phyloP scores from a whole-genome alignment of 331 rosid genomes.

The Pyrus hybrid region DNA sequence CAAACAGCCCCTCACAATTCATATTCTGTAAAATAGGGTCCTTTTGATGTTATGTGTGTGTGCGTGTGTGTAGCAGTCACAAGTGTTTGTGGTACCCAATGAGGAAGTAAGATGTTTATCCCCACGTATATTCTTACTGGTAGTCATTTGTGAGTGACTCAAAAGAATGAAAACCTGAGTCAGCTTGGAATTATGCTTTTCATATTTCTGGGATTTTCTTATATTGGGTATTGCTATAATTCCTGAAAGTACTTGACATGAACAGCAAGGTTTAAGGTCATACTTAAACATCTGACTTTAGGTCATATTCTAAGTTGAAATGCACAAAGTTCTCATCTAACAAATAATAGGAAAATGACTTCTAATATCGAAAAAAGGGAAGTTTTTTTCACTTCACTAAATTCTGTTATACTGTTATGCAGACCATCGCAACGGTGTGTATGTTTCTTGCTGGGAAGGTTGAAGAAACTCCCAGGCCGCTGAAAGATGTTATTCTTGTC shows the following conservation, averaged over 20 bases:
- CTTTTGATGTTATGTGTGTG: neutral
- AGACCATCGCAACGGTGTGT: slow-evolving; percentile 96
- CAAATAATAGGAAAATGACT: neutral
- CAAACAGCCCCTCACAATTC: neutral
- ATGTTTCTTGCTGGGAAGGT: slow-evolving; percentile 99
- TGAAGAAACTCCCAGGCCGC: slow-evolving; percentile 97
- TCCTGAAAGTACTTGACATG: neutral
- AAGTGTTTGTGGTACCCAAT: neutral
- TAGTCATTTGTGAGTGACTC: neutral
- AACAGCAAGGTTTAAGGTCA: neutral
- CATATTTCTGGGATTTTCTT: neutral
- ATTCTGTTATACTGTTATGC: slow-evolving; percentile 27
- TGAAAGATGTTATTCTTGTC: slow-evolving; percentile 89
- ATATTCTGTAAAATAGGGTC: neutral
- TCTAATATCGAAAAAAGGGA: neutral
- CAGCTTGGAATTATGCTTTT: neutral
- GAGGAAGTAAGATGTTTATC: neutral
- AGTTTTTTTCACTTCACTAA: slow-evolving; percentile 10
- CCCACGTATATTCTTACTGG: neutral
- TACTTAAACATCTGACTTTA: neutral
- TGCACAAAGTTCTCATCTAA: neutral
- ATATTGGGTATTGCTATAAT: neutral
- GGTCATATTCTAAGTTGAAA: neutral
- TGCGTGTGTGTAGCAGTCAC: neutral
- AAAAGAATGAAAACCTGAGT: neutral